Conservation (phyloP, 2,329 filamentous ascomycete species). For the Chaetothyriales sp. region DNA sequence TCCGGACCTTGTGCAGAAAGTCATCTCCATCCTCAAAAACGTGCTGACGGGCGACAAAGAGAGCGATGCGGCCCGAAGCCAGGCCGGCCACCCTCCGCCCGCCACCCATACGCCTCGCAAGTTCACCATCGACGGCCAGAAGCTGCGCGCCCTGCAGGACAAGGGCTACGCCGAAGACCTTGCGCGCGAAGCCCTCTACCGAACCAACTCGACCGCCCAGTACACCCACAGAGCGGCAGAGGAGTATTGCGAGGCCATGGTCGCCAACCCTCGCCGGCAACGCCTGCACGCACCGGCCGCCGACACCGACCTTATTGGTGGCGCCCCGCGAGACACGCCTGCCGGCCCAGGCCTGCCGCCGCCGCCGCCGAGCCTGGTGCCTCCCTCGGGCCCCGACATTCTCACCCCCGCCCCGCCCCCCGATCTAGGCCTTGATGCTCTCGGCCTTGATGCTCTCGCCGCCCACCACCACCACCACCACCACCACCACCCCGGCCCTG, state of each 20-base stretch:
- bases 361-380: not conserved
- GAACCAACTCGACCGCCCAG: constrained; percentile 52
- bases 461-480: not conserved
- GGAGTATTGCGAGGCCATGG: constrained; percentile 62
- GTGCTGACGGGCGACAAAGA: constrained; percentile 70
- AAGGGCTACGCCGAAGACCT: constrained; percentile 47
- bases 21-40: constrained; percentile 71
- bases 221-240: constrained; percentile 32
- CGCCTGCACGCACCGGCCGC: constrained; percentile 49
- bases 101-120: constrained; percentile 34
- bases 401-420: too few species aligned
- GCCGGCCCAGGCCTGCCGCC: not conserved
- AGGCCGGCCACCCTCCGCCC: constrained; percentile 43
- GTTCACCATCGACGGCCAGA: constrained; percentile 40
- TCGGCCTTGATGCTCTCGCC: not conserved
- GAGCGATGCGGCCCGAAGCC: constrained; percentile 45
- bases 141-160: constrained; percentile 31
- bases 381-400: not conserved
- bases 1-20: constrained; percentile 58
- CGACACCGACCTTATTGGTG: constrained; percentile 8
- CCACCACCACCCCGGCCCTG: not conserved
- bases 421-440: not conserved
- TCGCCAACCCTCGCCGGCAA: constrained; percentile 42
- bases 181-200: constrained; percentile 65
- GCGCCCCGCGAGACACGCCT: constrained; percentile 19